Base-by-base conservation (phyloP, 495 filamentous ascomycete genomes). In the Cudoniella acicularis region DNA sequence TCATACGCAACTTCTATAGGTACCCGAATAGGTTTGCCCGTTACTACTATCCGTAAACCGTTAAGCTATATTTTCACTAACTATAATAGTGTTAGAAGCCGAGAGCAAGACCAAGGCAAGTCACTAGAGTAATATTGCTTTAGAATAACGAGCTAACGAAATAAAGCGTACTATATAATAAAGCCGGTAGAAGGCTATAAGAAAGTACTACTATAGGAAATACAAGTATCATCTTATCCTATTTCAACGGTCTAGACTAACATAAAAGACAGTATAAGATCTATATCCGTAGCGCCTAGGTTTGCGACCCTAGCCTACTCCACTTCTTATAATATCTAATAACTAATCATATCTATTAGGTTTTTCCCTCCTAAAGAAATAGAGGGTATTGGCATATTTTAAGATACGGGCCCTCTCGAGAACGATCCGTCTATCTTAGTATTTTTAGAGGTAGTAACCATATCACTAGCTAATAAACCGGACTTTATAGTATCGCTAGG, bases 401-500 rank as follows among this genome's bases (percentile, higher is more conserved):
- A 76, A 60, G 74, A 75, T 56, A 70, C 63, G 11, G 73, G 72
- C 0, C 63, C 70, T 16, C 54, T 62, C 1, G 60, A 70, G 20
- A 76, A 76, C 48, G 66, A 72, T 49, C 72, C 72, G 0, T 47
- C 67, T 0, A 49, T 60, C 10, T 57, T 65, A 21, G 73, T 66
- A 16, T 46, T 73, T n/a, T 62, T 41, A 23, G 70, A 76, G 62
- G 58, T 59, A 6, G 27, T 21, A n/a, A 56, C 61, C 0, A 64
- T 75, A 42, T 75, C 72, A 49, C 54, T 20, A 20, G 49, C 16
- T 60, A 51, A 61, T 57, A 54, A 57, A 30, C 54, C 65, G 24
- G 67, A 71, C 50, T 59, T 74, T 13, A 51, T 73, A 26, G 49
- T 76, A 1, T 72, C 65, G 11, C 57, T 76, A 9, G 73, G 71